A percentile compares a stretch with the other conserved stretches of the same genome.
Conservation (phyloP, 352 stramenopile species). For the Globisporangium lucens region DNA sequence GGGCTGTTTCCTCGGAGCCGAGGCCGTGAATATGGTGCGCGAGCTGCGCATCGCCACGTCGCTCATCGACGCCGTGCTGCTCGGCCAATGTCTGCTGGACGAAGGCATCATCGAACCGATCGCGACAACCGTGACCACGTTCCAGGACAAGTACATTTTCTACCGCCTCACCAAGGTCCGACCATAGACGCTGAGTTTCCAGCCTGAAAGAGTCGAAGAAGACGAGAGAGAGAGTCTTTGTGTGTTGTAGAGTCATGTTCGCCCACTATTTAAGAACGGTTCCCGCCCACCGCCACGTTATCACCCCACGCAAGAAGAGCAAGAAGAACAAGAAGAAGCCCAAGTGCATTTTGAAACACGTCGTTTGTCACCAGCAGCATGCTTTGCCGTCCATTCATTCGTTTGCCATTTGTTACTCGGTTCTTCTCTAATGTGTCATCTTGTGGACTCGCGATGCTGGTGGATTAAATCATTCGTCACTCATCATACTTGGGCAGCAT, state of each 20-base stretch:
- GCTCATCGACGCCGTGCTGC: constrained; percentile 76
- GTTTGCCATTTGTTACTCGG: background rate
- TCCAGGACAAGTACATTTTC: constrained; percentile 88
- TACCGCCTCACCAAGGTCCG: constrained; percentile 64
- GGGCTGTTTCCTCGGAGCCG: constrained; percentile 78
- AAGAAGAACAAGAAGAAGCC: background rate
- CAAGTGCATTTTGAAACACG: background rate
- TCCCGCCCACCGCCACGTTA: background rate
- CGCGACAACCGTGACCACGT: constrained; percentile 58
- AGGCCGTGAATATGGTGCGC: constrained; percentile 81
- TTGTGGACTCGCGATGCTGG: background rate
- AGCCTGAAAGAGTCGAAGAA: background rate
- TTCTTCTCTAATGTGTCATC: constrained; percentile 4
- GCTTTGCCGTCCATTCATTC: background rate
- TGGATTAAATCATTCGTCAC: background rate
- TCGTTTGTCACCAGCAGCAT: background rate
- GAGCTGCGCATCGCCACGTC: constrained; percentile 67
- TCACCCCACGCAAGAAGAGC: background rate
- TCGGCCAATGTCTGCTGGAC: constrained; percentile 78
- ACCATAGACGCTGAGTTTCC: constrained; percentile 21
- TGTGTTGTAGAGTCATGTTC: constrained; percentile 17
- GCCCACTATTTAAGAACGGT: constrained; percentile 40
- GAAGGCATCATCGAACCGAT: constrained; percentile 80
- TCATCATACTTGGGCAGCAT: constrained; percentile 19
- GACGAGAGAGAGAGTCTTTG: background rate